phyloP scores from a whole-genome alignment of 768 basidiomycete genomes.

The Russula virescens region DNA sequence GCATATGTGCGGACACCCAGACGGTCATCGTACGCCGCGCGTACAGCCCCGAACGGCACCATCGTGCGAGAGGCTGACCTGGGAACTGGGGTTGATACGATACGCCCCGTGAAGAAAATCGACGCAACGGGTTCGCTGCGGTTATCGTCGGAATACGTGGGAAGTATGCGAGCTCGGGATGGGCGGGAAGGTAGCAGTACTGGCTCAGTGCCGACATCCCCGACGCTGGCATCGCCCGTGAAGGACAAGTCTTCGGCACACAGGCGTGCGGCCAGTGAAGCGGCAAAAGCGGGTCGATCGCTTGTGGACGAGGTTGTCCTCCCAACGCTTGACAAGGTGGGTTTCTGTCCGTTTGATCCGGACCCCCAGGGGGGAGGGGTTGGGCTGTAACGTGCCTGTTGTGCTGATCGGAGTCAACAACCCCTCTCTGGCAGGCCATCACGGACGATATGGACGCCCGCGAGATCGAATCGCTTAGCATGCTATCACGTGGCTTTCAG shows the following conservation, averaged over 20 bases:
- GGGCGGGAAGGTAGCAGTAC: conserved; percentile 39
- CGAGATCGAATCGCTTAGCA: conserved; percentile 83
- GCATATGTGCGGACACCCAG: conserved; percentile 62
- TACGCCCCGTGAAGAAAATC: conserved; percentile 89
- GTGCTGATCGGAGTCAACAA: background rate
- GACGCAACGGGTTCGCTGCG: conserved; percentile 72
- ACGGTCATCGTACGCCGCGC: conserved; percentile 74
- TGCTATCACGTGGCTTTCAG: conserved; percentile 83
- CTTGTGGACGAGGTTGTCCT: conserved; percentile 83
- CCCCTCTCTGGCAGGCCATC: conserved; percentile 44
- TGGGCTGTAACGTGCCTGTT: conserved; percentile 25
- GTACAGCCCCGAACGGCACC: conserved; percentile 67
- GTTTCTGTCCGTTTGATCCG: background rate
- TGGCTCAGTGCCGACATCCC: conserved; percentile 31
- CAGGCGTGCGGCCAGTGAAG: conserved; percentile 49
- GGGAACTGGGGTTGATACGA: conserved; percentile 85
- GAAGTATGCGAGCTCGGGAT: conserved; percentile 55
- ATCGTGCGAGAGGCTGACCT: conserved; percentile 75
- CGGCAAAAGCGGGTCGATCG: conserved; percentile 54
- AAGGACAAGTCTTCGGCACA: conserved; percentile 36
- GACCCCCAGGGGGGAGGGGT: conserved; percentile 28
- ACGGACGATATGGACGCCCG: conserved; percentile 82
- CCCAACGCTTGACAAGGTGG: conserved; percentile 69
- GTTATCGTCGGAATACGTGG: conserved; percentile 76
- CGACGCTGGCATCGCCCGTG: conserved; percentile 47